phyloP scores from a whole-genome alignment of 441 rosid species.

The Gossypium davidsonii region DNA sequence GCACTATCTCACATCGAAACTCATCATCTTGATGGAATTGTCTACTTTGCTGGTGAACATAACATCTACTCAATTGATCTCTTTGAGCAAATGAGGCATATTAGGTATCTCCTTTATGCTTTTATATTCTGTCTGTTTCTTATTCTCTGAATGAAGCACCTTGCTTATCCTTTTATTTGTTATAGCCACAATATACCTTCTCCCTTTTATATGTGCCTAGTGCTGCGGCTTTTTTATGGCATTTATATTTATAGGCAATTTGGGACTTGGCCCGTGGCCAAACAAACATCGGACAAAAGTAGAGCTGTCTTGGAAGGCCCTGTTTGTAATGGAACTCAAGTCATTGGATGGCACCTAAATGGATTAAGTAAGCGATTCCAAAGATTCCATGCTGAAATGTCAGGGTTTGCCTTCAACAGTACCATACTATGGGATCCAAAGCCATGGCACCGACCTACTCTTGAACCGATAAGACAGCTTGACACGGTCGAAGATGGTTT shows the following conservation, averaged over 20 bases:
- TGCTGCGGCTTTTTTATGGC: not conserved
- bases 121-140: not conserved
- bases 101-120: constrained; percentile 33
- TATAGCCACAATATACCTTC: not conserved
- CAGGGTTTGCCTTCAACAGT: constrained; percentile 66
- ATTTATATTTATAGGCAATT: constrained; percentile 34
- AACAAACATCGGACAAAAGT: constrained; percentile 25
- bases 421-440: constrained; percentile 62
- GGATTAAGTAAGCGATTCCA: constrained; percentile 25
- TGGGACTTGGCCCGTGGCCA: constrained; percentile 59
- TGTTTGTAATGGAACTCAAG: constrained; percentile 46
- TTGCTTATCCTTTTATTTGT: constrained; percentile 12
- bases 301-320: constrained; percentile 42
- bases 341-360: constrained; percentile 54
- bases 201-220: not conserved
- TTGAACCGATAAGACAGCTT: constrained; percentile 44
- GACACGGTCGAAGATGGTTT: constrained; percentile 36
- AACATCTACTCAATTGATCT: constrained; percentile 38
- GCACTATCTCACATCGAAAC: constrained; percentile 58
- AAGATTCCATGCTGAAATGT: constrained; percentile 52
- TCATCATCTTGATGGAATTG: constrained; percentile 55
- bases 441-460: constrained; percentile 52
- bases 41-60: constrained; percentile 46
- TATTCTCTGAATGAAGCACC: not conserved
- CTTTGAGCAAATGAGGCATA: constrained; percentile 52